Conservation (phyloP, 345 rosid species). For the Psidium friedrichsthalianum region DNA sequence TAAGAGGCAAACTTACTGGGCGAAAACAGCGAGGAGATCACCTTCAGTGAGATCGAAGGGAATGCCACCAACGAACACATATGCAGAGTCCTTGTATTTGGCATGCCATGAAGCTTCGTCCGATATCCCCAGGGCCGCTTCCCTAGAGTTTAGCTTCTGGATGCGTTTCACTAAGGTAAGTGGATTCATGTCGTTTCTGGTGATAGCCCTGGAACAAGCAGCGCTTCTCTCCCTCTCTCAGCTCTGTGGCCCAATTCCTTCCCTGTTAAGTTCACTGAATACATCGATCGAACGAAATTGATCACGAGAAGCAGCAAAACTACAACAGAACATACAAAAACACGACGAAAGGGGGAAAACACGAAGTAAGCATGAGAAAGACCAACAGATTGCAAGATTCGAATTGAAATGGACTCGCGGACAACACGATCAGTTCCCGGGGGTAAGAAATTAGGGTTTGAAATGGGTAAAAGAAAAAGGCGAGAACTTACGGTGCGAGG, state of each 20-base stretch:
- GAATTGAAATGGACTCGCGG: background rate
- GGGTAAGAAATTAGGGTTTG: background rate
- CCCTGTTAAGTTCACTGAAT: background rate
- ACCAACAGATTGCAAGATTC: background rate
- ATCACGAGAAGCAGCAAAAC: background rate
- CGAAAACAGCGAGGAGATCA: constrained; percentile 86
- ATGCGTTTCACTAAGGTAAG: constrained; percentile 70
- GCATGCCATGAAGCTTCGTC: constrained; percentile 95
- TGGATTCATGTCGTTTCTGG: constrained; percentile 47
- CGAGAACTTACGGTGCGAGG: background rate
- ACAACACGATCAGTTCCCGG: background rate
- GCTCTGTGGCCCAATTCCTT: background rate
- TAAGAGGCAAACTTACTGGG: constrained; percentile 46
- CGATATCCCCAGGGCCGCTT: constrained; percentile 69
- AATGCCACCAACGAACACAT: constrained; percentile 69
- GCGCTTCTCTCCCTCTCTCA: background rate
- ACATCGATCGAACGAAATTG: background rate
- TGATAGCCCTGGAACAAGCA: background rate
- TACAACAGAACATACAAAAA: background rate
- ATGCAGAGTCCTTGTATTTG: constrained; percentile 81
- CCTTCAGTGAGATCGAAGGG: constrained; percentile 95
- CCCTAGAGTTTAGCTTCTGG: constrained; percentile 66
- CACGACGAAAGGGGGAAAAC: background rate
- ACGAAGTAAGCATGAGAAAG: background rate
- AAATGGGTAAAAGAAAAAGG: background rate